These are phyloP conservation scores for Penicillium longicatenatum DNA, from an alignment of 495 filamentous ascomycete genomes.

Conservation along the genomic window DNA sequence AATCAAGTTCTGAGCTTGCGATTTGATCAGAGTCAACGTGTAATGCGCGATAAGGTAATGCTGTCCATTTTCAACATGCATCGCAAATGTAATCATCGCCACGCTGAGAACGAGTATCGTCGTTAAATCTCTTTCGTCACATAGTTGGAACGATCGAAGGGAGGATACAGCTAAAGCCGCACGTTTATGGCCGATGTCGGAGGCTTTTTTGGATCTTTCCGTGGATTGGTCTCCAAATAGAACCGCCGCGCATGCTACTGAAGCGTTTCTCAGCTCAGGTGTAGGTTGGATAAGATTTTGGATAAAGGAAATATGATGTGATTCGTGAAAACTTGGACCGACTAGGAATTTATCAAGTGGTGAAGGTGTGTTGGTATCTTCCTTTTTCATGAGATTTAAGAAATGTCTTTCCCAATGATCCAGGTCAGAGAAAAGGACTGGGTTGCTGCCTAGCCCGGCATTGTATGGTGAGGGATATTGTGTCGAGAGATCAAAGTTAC, in stretches of 20 bases:
- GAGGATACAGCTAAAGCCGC: constrained; percentile 20
- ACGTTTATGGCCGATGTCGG: constrained; percentile 18
- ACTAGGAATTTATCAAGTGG: constrained; percentile 23
- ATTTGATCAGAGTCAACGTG: constrained; percentile 19
- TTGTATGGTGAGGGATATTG: not conserved
- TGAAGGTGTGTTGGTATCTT: constrained; percentile 13
- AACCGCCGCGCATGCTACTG: constrained; percentile 22
- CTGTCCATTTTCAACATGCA: constrained; percentile 25
- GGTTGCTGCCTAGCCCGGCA: constrained; percentile 13
- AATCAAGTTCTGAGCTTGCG: constrained; percentile 2
- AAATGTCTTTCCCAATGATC: constrained; percentile 23
- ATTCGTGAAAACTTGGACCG: constrained; percentile 18
- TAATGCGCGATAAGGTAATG: constrained; percentile 20
- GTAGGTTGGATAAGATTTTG: constrained; percentile 14
- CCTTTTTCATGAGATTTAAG: constrained; percentile 22
- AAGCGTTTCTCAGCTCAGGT: constrained; percentile 14
- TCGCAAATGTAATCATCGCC: constrained; percentile 24
- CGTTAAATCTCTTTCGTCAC: constrained; percentile 10
- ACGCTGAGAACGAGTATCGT: constrained; percentile 19
- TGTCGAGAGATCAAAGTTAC: not conserved
- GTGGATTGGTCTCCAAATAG: constrained; percentile 17
- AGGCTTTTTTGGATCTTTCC: constrained; percentile 6
- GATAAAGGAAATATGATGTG: constrained; percentile 19
- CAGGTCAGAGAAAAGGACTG: constrained; percentile 11
- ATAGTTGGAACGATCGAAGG: constrained; percentile 17